Base-by-base conservation (phyloP, 2,329 filamentous ascomycete genomes). In the Nigrospora oryzae region DNA sequence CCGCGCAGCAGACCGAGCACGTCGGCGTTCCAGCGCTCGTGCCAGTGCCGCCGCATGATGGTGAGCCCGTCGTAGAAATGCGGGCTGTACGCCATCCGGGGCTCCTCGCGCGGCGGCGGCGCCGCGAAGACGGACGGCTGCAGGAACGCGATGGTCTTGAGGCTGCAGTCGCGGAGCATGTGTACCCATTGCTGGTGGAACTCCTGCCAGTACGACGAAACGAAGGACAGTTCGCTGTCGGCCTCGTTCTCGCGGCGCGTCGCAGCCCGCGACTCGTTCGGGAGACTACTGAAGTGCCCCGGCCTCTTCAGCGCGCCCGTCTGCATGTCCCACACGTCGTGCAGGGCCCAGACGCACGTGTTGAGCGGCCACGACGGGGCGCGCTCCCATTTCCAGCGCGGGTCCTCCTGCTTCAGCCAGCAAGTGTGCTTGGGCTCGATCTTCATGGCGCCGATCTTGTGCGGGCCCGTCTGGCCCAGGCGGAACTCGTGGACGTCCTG, bases 31-130 rank as follows among this genome's bases (percentile, higher is more conserved):
- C 53, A 56, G 34, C 46, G 37, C 42, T 46, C 51, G 42, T 56
- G 50, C 54, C 53, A 56, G 19, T 53, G 54, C 19, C 47, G 40
- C 33, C 47, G 53, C 54, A 55, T 54, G 13, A 56, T 40, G 5
- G 54, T 56, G 11, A 56, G 40, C 3, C 50, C 52, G 38, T 56
- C 54, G 42, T 56, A 56, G 46, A 52, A 56, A 36, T 56, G 54
- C 4, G 53, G 53, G 33, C 50, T 52, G 47, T 54, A 54, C 7
- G 49, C 51, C 38, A 48, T 47, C 8, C 51, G 41, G 4, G 34
- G 34, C 15, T 47, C 44, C 14, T 51, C 44, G 12, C 43, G 19
- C 11, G 43, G 47, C 7, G 54, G 53, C 12, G 54, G 54, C 1
- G 47, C 16, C 15, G 47, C 38, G 35, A 55, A 54, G 16, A 55